Conservation (phyloP, 2,329 filamentous ascomycete genomes). For the Leptographium lundbergii region DNA sequence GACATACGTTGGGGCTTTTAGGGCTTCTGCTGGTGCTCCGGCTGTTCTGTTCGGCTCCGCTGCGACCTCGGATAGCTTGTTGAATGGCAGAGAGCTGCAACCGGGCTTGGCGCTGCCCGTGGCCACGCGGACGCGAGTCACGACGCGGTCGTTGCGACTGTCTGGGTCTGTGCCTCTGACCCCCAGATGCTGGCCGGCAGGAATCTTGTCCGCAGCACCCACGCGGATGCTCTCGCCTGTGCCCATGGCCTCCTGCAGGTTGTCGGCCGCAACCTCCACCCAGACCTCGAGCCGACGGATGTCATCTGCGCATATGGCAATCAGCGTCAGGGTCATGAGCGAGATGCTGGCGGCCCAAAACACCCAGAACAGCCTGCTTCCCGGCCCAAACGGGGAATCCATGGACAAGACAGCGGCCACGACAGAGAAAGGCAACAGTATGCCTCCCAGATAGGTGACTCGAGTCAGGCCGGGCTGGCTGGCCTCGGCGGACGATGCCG, state of each 20-base stretch:
- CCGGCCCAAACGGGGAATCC: constrained; percentile 29
- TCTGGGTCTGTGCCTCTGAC: neutral
- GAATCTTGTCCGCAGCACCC: neutral
- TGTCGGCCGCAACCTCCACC: constrained; percentile 23
- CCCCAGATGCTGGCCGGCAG: neutral
- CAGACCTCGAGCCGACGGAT: constrained; percentile 29
- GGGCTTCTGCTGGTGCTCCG: neutral
- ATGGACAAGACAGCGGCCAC: constrained; percentile 35
- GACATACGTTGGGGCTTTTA: neutral
- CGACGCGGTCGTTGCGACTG: neutral
- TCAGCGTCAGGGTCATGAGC: constrained; percentile 23
- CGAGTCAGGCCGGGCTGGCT: constrained; percentile 27
- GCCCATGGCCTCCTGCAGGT: neutral
- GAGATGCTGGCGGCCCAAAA: constrained; percentile 33
- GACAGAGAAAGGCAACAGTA: constrained; percentile 34
- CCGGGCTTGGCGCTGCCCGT: neutral
- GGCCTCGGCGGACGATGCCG: neutral
- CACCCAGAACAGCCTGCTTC: constrained; percentile 29
- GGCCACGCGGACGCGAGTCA: neutral
- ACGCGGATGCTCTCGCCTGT: neutral
- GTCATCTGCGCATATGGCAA: constrained; percentile 35
- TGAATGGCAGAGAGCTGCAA: neutral
- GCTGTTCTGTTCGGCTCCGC: neutral
- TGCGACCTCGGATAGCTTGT: neutral
- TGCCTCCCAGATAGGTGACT: constrained; percentile 35